Conservation (phyloP, 2,329 filamentous ascomycete genomes). For the Ampelomyces quisqualis region DNA sequence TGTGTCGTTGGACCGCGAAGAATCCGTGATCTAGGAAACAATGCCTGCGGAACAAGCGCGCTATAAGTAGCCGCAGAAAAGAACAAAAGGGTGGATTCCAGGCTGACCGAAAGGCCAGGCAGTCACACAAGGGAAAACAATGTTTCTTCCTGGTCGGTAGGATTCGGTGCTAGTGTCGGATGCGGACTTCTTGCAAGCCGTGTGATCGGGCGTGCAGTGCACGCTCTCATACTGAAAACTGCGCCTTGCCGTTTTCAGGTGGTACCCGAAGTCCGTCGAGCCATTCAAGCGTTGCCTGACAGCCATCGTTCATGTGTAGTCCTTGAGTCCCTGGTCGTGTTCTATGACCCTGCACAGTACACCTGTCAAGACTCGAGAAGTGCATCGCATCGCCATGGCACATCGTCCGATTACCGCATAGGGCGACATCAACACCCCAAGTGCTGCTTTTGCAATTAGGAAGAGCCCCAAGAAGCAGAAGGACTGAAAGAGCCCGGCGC, state of each 20-base stretch:
- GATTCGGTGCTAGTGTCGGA: conserved; percentile 10
- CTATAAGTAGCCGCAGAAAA: conserved; percentile 17
- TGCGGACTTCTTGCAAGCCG: too few relatives aligned
- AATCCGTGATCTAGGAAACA: not conserved
- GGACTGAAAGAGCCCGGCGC: not conserved
- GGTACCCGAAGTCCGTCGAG: not conserved
- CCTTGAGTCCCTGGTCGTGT: not conserved
- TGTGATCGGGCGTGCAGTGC: too few relatives aligned
- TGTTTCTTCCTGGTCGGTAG: conserved; percentile 6
- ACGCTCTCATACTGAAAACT: too few relatives aligned
- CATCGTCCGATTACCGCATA: too few relatives aligned
- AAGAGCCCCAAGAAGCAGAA: too few relatives aligned
- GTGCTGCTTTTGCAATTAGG: too few relatives aligned
- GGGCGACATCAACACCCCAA: too few relatives aligned
- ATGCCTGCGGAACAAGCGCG: conserved; percentile 12
- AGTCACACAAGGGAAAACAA: conserved; percentile 7
- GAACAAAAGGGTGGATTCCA: conserved; percentile 12
- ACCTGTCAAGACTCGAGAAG: not conserved
- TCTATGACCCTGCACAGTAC: not conserved
- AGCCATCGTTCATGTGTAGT: not conserved
- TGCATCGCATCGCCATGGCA: not conserved
- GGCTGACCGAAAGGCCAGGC: conserved; percentile 7
- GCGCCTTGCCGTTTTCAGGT: too few relatives aligned
- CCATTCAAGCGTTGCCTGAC: not conserved
- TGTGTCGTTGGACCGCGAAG: conserved; percentile 1